A percentile compares a stretch with the other conserved stretches of the same genome.
These are phyloP conservation scores for Aureobasidium sp. DNA, from an alignment of 2,329 filamentous ascomycete species.

Conservation along the genomic window DNA sequence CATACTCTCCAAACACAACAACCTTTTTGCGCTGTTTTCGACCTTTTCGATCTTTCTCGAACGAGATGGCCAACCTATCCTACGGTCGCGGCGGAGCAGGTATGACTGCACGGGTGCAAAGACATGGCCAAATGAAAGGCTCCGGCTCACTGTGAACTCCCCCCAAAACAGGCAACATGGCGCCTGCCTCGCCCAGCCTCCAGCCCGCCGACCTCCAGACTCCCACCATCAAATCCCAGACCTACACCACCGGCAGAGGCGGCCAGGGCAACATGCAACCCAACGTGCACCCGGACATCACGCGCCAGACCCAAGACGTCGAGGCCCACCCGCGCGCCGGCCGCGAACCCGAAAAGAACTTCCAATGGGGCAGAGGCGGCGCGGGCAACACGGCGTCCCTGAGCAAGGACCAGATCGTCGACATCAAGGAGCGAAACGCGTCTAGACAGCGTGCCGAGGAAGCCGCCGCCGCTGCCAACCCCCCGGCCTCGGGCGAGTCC, in stretches of 20 bases:
- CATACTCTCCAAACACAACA: not conserved
- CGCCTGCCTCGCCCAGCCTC: conserved; percentile 28
- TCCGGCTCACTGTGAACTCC: not conserved
- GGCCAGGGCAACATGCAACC: conserved; percentile 84
- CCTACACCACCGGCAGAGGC: conserved; percentile 83
- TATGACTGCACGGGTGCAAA: conserved; percentile 23
- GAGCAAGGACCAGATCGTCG: conserved; percentile 27
- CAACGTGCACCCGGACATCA: conserved; percentile 59
- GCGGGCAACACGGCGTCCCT: conserved; percentile 57
- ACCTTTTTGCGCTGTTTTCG: not conserved
- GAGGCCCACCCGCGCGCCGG: conserved; percentile 40
- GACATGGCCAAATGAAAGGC: not conserved
- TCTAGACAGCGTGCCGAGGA: not conserved
- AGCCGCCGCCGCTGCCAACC: not conserved
- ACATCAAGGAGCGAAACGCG: conserved; percentile 27
- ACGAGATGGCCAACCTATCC: conserved; percentile 35
- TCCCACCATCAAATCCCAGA: conserved; percentile 70
- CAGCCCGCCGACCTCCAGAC: conserved; percentile 57
- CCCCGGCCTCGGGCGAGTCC: not conserved
- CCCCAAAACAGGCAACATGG: conserved; percentile 38
- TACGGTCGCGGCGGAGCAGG: conserved; percentile 71
- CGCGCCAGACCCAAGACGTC: conserved; percentile 76
- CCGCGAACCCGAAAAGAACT: conserved; percentile 49
- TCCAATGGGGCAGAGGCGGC: conserved; percentile 64
- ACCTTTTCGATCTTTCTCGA: not conserved